These are phyloP conservation scores for Smallanthus sonchifolius DNA, from an alignment of 129 eudicot genomes.

Conservation along the genomic window DNA sequence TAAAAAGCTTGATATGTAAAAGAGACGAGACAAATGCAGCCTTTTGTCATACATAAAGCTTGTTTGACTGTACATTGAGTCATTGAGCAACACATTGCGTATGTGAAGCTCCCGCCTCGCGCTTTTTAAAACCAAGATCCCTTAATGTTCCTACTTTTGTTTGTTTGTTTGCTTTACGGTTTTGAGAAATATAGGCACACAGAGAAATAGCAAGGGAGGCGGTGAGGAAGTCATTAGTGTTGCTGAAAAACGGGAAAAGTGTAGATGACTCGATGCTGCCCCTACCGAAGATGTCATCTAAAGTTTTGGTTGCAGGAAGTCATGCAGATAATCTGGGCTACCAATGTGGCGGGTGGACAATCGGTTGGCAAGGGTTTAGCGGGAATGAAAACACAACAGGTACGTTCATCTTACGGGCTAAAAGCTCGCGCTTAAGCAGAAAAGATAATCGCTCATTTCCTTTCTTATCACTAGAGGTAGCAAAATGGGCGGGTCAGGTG, in stretches of 20 bases:
- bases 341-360: slow-evolving; percentile 81
- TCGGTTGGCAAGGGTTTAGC: slow-evolving; percentile 72
- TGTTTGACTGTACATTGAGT: too few relatives aligned
- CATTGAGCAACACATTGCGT: too few relatives aligned
- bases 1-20: too few relatives aligned
- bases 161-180: neutral
- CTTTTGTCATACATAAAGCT: too few relatives aligned
- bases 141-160: neutral
- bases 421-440: neutral
- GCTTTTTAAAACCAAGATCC: neutral
- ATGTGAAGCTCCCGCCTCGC: too few relatives aligned
- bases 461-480: neutral
- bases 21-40: too few relatives aligned
- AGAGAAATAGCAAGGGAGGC: slow-evolving; percentile 67
- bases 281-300: slow-evolving; percentile 48
- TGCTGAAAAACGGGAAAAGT: slow-evolving; percentile 53
- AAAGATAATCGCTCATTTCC: neutral
- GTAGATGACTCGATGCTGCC: slow-evolving; percentile 43
- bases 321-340: slow-evolving; percentile 76
- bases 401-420: neutral
- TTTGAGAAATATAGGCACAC: slow-evolving; percentile 41
- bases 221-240: slow-evolving; percentile 57
- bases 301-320: slow-evolving; percentile 58
- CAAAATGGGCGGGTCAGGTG: neutral
- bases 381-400: slow-evolving; percentile 56